phyloP scores from a whole-genome alignment of 2,329 filamentous ascomycete genomes.

The Stemphylium vesicarium region DNA sequence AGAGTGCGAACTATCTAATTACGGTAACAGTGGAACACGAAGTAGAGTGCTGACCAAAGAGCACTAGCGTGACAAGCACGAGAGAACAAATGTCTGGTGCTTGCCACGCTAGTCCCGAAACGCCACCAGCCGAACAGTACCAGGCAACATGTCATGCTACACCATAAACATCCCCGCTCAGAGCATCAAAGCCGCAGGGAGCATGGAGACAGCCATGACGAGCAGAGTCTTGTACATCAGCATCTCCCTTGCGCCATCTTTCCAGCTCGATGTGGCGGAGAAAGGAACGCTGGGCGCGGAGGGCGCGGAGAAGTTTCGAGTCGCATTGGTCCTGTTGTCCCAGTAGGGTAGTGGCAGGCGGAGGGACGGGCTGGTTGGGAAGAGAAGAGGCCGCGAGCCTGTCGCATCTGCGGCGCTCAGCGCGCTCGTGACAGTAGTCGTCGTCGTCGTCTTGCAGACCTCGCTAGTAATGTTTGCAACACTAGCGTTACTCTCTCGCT shows the following conservation, averaged over 20 bases:
- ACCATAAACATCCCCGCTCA: conserved; percentile 1
- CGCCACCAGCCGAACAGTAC: conserved; percentile 3
- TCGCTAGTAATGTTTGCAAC: neutral
- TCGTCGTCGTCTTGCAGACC: neutral
- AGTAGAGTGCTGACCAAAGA: too few species aligned
- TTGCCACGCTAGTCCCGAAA: neutral
- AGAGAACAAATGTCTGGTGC: neutral
- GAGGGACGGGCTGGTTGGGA: conserved; percentile 12
- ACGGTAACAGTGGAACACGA: too few species aligned
- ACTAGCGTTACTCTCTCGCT: neutral
- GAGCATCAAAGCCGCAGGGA: conserved; percentile 4
- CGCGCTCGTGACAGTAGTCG: conserved; percentile 1
- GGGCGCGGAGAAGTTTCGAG: conserved; percentile 7
- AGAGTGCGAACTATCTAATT: too few species aligned
- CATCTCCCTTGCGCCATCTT: neutral
- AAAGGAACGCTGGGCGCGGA: conserved; percentile 6
- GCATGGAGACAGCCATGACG: conserved; percentile 4
- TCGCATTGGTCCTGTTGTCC: conserved; percentile 13
- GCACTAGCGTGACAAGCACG: neutral
- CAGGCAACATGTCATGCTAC: conserved; percentile 3
- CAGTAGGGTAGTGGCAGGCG: conserved; percentile 4
- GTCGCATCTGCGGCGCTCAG: neutral
- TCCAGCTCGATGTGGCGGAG: conserved; percentile 5
- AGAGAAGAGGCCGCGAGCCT: conserved; percentile 7
- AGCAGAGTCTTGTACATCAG: conserved; percentile 5